Conservation (phyloP, 495 filamentous ascomycete genomes). For the Xylaria cubensis region DNA sequence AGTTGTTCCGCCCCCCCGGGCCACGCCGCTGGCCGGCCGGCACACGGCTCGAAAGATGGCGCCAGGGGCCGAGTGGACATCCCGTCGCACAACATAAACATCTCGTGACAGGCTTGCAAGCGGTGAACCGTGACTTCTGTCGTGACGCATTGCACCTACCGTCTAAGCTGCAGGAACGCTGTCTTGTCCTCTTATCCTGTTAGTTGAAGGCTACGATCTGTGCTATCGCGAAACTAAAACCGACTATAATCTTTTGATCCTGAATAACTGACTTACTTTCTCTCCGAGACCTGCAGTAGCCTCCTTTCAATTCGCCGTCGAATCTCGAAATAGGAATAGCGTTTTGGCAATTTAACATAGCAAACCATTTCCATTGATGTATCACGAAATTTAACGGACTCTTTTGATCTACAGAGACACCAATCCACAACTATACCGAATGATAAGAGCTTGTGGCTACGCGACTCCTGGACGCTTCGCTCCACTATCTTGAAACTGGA, state of each 20-base stretch:
- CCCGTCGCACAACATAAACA: slow-evolving; percentile 21
- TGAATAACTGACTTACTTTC: neutral
- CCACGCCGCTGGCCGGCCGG: slow-evolving; percentile 24
- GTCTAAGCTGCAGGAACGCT: slow-evolving; percentile 3
- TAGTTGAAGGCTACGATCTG: neutral
- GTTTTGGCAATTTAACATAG: neutral
- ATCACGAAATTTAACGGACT: neutral
- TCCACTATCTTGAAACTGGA: neutral
- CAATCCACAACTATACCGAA: neutral
- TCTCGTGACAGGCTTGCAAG: neutral
- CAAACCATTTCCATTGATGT: neutral
- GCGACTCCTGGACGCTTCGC: neutral
- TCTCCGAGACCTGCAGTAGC: slow-evolving; percentile 14
- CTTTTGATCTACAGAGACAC: neutral
- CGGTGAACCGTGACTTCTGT: neutral
- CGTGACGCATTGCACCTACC: neutral
- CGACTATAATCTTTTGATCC: neutral
- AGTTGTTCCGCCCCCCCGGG: neutral
- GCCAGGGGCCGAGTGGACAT: slow-evolving; percentile 8
- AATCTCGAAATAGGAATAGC: neutral
- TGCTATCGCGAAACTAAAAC: neutral
- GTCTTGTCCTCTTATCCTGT: neutral
- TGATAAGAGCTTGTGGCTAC: neutral
- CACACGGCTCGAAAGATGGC: slow-evolving; percentile 3
- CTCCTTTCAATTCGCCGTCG: neutral